Percentiles rank a stretch among this genome's conserved stretches.
These are phyloP conservation scores for Peribolospora kevripleyi DNA, from an alignment of 768 basidiomycete species.

Conservation along the genomic window DNA sequence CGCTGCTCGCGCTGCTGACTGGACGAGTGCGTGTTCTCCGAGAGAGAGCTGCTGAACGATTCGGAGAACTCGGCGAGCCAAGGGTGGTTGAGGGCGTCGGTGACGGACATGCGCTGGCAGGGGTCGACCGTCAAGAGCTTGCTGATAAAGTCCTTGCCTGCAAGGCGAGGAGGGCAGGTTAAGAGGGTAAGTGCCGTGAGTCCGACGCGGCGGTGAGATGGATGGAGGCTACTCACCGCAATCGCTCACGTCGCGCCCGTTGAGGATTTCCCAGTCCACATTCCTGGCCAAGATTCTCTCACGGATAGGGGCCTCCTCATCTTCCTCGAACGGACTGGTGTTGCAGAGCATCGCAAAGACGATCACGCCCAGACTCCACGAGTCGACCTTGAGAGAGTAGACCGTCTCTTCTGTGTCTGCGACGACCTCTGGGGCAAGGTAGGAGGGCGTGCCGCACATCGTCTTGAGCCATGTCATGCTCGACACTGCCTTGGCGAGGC, in stretches of 20 bases:
- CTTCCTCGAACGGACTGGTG: slow-evolving; percentile 54
- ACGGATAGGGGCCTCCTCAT: slow-evolving; percentile 35
- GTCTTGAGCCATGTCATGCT: slow-evolving; percentile 49
- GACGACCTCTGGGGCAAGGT: slow-evolving; percentile 83
- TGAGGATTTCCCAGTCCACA: slow-evolving; percentile 38
- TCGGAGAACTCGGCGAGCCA: slow-evolving; percentile 32
- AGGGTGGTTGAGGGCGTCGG: slow-evolving; percentile 41
- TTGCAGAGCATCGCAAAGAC: slow-evolving; percentile 52
- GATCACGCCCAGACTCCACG: slow-evolving; percentile 90
- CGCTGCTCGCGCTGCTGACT: neutral
- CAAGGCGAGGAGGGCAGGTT: neutral
- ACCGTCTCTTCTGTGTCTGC: slow-evolving; percentile 30
- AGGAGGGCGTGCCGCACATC: slow-evolving; percentile 88
- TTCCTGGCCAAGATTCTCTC: slow-evolving; percentile 33
- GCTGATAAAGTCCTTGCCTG: slow-evolving; percentile 43
- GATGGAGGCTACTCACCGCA: slow-evolving; percentile 25
- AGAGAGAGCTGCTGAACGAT: neutral
- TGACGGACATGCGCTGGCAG: slow-evolving; percentile 39
- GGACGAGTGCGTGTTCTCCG: neutral
- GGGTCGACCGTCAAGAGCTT: slow-evolving; percentile 44
- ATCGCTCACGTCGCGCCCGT: slow-evolving; percentile 21
- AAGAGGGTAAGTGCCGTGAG: neutral
- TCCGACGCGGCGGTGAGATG: neutral
- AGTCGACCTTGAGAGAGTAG: slow-evolving; percentile 74
- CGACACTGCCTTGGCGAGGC: slow-evolving; percentile 68